Percentiles rank a stretch among this genome's conserved stretches.
phyloP scores from a whole-genome alignment of 331 rosid genomes.

The Phaseolus coccineus region DNA sequence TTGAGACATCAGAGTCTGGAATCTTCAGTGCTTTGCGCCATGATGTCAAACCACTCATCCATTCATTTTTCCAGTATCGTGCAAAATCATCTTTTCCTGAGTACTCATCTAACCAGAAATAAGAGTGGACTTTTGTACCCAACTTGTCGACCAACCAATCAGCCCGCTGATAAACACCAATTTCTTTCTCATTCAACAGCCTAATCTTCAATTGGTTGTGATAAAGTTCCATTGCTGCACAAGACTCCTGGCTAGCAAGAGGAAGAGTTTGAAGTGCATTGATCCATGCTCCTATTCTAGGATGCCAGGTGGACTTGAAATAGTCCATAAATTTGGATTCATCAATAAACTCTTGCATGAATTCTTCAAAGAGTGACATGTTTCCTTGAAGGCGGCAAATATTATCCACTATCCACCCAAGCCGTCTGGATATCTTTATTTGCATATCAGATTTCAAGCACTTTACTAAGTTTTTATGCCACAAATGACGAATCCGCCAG shows the following conservation, averaged over 20 bases:
- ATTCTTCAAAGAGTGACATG: conserved; percentile 66
- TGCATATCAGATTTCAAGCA: conserved; percentile 62
- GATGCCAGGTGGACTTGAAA: conserved; percentile 91
- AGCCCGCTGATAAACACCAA: conserved; percentile 69
- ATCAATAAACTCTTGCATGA: conserved; percentile 77
- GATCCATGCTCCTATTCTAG: conserved; percentile 81
- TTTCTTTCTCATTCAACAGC: conserved; percentile 74
- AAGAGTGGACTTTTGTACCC: conserved; percentile 86
- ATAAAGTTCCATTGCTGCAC: conserved; percentile 83
- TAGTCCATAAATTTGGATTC: conserved; percentile 80
- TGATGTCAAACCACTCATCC: conserved; percentile 89
- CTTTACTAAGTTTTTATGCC: conserved; percentile 82
- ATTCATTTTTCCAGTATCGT: conserved; percentile 90
- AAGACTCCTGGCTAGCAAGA: conserved; percentile 85
- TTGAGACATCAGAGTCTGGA: conserved; percentile 65
- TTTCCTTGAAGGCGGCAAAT: conserved; percentile 67
- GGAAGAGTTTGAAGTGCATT: conserved; percentile 75
- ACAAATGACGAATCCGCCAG: conserved; percentile 91
- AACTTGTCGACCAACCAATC: conserved; percentile 95
- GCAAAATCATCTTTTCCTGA: conserved; percentile 85
- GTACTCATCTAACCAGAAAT: conserved; percentile 98
- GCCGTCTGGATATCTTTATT: conserved; percentile 68
- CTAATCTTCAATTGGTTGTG: conserved; percentile 86
- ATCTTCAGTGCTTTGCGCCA: conserved; percentile 90
- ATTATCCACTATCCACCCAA: conserved; percentile 68